Conservation (phyloP, 1,139 yeast species). For the Debaryomyces subglobosus region DNA sequence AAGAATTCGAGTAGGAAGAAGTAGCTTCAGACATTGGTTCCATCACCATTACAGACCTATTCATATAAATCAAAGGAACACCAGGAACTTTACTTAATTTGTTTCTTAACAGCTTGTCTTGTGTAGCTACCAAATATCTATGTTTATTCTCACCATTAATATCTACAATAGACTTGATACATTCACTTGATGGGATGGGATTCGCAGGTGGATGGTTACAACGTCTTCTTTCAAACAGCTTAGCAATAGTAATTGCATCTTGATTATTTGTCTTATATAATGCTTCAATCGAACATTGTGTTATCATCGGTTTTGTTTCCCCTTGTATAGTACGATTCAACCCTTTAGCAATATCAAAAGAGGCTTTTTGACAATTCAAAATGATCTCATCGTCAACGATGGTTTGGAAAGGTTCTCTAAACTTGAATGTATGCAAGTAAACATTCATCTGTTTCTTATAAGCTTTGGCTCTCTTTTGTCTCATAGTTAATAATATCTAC, state of each 20-base stretch:
- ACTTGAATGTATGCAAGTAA: slow-evolving; percentile 82
- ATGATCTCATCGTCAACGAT: slow-evolving; percentile 81
- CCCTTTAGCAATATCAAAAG: slow-evolving; percentile 78
- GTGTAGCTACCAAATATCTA: slow-evolving; percentile 87
- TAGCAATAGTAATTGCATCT: slow-evolving; percentile 76
- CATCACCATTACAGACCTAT: slow-evolving; percentile 92
- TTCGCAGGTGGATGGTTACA: slow-evolving; percentile 62
- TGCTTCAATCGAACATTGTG: slow-evolving; percentile 93
- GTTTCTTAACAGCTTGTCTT: slow-evolving; percentile 68
- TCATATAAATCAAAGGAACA: slow-evolving; percentile 84
- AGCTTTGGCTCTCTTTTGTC: slow-evolving; percentile 93
- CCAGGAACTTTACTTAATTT: slow-evolving; percentile 79
- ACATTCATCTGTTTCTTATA: slow-evolving; percentile 91
- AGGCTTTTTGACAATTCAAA: slow-evolving; percentile 62
- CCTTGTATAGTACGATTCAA: slow-evolving; percentile 80
- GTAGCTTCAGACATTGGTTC: slow-evolving; percentile 87
- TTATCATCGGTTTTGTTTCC: slow-evolving; percentile 89
- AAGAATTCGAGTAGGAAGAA: slow-evolving; percentile 50
- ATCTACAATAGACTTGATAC: slow-evolving; percentile 71
- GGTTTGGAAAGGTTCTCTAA: slow-evolving; percentile 92
- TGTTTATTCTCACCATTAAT: slow-evolving; percentile 82
- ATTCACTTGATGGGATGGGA: slow-evolving; percentile 72
- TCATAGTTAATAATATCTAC: slow-evolving; percentile 54
- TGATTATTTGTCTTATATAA: slow-evolving; percentile 73
- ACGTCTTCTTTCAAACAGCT: slow-evolving; percentile 73